Conservation (phyloP, 179 eudicot species). For the Nepenthes alata region DNA sequence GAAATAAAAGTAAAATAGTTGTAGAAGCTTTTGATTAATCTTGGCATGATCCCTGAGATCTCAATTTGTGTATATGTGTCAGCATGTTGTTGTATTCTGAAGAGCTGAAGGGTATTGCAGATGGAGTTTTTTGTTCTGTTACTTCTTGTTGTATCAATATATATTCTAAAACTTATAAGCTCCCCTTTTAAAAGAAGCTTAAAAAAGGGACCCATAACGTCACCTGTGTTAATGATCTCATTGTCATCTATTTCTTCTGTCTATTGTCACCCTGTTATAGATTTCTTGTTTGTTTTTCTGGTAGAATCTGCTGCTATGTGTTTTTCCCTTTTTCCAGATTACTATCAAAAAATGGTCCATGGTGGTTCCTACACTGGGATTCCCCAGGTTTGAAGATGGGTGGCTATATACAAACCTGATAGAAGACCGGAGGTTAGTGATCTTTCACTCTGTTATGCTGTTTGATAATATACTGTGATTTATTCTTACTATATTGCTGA, state of each 20-base stretch:
- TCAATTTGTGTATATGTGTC: not conserved
- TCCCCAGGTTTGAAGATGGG: constrained; percentile 8
- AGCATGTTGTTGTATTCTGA: not conserved
- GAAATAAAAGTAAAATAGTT: not conserved
- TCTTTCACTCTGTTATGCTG: not conserved
- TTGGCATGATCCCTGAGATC: not conserved
- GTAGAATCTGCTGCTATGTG: constrained; percentile 3
- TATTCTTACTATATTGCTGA: not conserved
- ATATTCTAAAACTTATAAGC: not conserved
- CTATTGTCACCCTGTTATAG: not conserved
- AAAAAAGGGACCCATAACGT: not conserved
- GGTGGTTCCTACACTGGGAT: constrained; percentile 85
- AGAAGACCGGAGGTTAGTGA: not conserved
- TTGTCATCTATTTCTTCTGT: not conserved
- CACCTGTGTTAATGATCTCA: not conserved
- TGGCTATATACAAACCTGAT: not conserved
- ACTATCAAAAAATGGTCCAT: constrained; percentile 51
- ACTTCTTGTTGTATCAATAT: not conserved
- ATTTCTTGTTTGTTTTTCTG: not conserved
- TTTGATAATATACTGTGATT: not conserved
- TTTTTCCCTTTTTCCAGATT: constrained; percentile 30
- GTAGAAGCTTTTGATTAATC: not conserved
- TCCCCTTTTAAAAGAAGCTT: not conserved
- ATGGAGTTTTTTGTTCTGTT: too few relatives aligned
- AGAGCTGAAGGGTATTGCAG: not conserved